phyloP scores from a whole-genome alignment of 108 stramenopile genomes.

The Nitzschia palea region DNA sequence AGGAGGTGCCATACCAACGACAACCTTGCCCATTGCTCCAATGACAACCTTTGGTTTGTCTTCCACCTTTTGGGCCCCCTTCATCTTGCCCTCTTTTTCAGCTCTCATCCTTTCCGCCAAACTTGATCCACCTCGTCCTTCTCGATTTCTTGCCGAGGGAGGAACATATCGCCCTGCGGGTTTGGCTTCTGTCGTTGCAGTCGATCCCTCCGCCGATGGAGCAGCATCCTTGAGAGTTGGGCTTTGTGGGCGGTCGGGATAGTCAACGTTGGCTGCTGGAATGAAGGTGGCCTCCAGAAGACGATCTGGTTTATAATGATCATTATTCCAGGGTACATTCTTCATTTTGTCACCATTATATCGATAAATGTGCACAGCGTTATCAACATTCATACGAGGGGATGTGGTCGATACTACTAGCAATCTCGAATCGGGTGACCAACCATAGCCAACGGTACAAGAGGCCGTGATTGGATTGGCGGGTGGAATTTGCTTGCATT shows the following conservation, averaged over 20 bases:
- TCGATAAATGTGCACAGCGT: slow-evolving; percentile 84
- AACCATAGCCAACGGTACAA: slow-evolving; percentile 82
- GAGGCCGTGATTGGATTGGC: slow-evolving; percentile 36
- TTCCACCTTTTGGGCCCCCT: slow-evolving; percentile 42
- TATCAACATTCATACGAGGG: slow-evolving; percentile 99
- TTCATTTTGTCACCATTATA: slow-evolving; percentile 79
- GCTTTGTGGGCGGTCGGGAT: slow-evolving; percentile 88
- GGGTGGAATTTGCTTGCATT: slow-evolving; percentile 70
- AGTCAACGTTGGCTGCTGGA: slow-evolving; percentile 50
- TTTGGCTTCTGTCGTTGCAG: slow-evolving; percentile 38
- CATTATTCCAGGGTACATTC: slow-evolving; percentile 75
- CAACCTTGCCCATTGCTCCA: slow-evolving; percentile 45
- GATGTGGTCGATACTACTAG: slow-evolving; percentile 90
- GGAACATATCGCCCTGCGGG: slow-evolving; percentile 70
- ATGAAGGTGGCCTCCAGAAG: slow-evolving; percentile 69
- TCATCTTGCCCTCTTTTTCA: slow-evolving; percentile 77
- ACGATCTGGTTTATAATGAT: slow-evolving; percentile 63
- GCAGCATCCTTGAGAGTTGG: slow-evolving; percentile 52
- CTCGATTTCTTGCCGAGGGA: slow-evolving; percentile 63
- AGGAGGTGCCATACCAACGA: slow-evolving; percentile 48
- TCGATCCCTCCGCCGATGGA: slow-evolving; percentile 29
- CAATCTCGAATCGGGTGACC: slow-evolving; percentile 91
- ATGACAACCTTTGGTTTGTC: slow-evolving; percentile 34
- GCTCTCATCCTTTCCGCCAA: slow-evolving; percentile 80
- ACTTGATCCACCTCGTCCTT: slow-evolving; percentile 48